phyloP scores from a whole-genome alignment of 306 rosid species.

The Erythrophleum fordii region DNA sequence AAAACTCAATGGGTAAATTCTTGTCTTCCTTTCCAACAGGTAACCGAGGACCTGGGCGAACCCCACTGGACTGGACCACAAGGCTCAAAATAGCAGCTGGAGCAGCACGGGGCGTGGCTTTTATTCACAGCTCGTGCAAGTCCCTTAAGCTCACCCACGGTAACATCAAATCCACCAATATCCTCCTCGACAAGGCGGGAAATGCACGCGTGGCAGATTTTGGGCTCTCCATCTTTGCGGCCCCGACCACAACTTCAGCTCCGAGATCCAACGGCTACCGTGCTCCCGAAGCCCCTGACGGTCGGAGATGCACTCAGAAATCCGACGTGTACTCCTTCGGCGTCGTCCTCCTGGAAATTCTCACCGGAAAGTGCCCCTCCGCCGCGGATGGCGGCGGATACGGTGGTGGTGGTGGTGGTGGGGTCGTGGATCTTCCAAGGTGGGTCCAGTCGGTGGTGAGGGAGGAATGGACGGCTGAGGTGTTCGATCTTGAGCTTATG shows the following conservation, averaged over 20 bases:
- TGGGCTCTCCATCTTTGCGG: conserved; percentile 64
- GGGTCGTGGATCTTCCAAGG: conserved; percentile 64
- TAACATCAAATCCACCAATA: conserved; percentile 82
- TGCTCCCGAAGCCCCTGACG: conserved; percentile 69
- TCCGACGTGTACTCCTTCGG: conserved; percentile 86
- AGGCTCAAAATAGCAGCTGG: conserved; percentile 79
- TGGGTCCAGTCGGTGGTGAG: conserved; percentile 95
- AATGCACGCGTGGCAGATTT: conserved; percentile 73
- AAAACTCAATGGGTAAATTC: conserved; percentile 13
- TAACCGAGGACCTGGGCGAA: conserved; percentile 90
- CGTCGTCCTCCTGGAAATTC: conserved; percentile 75
- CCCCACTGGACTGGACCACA: conserved; percentile 91
- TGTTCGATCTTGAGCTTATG: conserved; percentile 91
- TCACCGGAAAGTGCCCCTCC: conserved; percentile 87
- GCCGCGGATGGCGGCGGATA: conserved; percentile 47
- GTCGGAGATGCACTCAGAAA: conserved; percentile 62
- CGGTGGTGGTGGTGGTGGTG: conserved; percentile 43
- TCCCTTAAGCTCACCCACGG: conserved; percentile 73
- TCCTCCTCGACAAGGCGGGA: conserved; percentile 66
- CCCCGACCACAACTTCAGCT: conserved; percentile 28
- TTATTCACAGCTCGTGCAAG: conserved; percentile 66
- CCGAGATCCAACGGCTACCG: conserved; percentile 73
- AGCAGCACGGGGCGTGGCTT: conserved; percentile 79
- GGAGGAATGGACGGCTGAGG: conserved; percentile 97
- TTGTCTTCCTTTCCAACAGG: conserved; percentile 42